Base-by-base conservation (phyloP, 2,329 filamentous ascomycete species). In the Exophiala sideris region DNA sequence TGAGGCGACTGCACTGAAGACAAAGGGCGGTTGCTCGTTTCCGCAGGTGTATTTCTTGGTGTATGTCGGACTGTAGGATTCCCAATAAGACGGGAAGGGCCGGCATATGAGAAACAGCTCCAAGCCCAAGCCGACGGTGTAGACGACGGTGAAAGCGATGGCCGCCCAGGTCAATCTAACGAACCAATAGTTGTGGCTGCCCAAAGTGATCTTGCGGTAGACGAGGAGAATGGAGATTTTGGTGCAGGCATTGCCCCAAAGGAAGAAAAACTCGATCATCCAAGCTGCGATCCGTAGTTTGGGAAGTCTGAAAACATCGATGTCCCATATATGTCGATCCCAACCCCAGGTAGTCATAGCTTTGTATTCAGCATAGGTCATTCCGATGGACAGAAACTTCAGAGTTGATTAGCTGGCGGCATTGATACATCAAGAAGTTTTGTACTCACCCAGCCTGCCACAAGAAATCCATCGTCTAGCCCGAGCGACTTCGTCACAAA, bases 261-360 rank as follows among this genome's bases (percentile, higher is more conserved):
- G 20, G 42, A 59, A 59, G 52, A 59, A 59, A 35, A 56, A 42
- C 34, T 59, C 56, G 11, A 54, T 53, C 10, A 59, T 33, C 56
- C 52, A 59, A 8, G 46, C 56, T 21, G 49, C 50, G 12, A 59
- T 48, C n/a, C 56, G 45, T 11, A 53, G 14, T 20, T 56, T 45
- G 16, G 48, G 10, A 11, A 56, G 41, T 36, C 36, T 39, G n/a
- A 50, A 29, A 4, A 40, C n/a, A 8, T 45, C 46, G 24, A 59
- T 32, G 42, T 59, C 52, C 52, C 56, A 59, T 24, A 59, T 36
- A 45, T 59, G 56, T 38, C 21, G 48, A 29, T 59, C 46, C 56
- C 56, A 59, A 20, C 52, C 52, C 49, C 52, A 48, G 10, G 42
- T 58, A 14, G 49, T 56, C 7, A 59, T 42, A 3, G 52, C 52